Conservation (phyloP, 164 flowering plant species). For the grape (Vitis vinifera) region ASM3070453v1 NC_081820.1:22850001-22850500, state of each 20-base stretch:
- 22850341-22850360: slow-evolving; percentile 63
- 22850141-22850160: no score
- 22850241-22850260: slow-evolving; percentile 60
- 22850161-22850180: no score
- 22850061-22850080: no score
- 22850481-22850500: slow-evolving; percentile 68
- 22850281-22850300: slow-evolving; percentile 78
- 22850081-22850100: no score
- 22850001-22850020: slow-evolving; percentile 56
- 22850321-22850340: slow-evolving; percentile 62
- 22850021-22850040: slow-evolving; percentile 57
- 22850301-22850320: slow-evolving; percentile 80
- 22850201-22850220: slow-evolving; percentile 80
- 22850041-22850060: not conserved
- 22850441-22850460: slow-evolving; percentile 63
- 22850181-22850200: slow-evolving; percentile 38
- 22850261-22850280: slow-evolving; percentile 61
- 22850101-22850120: no score
- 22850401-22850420: slow-evolving; percentile 82
- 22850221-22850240: slow-evolving; percentile 59
- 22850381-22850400: slow-evolving; percentile 78
- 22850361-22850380: slow-evolving; percentile 68
- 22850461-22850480: slow-evolving; percentile 59
- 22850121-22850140: no score
- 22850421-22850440: slow-evolving; percentile 50